phyloP scores from a whole-genome alignment of 768 basidiomycete genomes.

The Russula sp. region DNA sequence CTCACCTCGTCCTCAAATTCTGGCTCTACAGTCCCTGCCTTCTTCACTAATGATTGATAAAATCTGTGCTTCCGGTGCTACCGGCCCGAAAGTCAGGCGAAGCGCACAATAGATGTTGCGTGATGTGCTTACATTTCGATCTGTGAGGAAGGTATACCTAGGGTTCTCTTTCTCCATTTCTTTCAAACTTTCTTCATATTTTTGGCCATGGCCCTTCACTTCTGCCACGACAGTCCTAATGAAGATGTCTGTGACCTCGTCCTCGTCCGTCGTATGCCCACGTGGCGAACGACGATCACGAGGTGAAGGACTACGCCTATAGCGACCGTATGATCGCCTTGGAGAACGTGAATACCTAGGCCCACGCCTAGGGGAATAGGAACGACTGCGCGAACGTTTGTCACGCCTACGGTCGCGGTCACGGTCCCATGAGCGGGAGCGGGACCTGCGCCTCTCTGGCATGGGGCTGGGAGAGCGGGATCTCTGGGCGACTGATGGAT shows the following conservation, averaged over 20 bases:
- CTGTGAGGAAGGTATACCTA: conserved; percentile 71
- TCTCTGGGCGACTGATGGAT: conserved; percentile 14
- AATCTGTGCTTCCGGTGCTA: conserved; percentile 70
- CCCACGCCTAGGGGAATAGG: conserved; percentile 37
- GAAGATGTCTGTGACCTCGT: conserved; percentile 75
- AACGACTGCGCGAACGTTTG: conserved; percentile 31
- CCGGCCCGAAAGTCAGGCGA: conserved; percentile 1
- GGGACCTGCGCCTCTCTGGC: conserved; percentile 33
- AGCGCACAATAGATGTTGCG: conserved; percentile 27
- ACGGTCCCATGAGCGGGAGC: conserved; percentile 27
- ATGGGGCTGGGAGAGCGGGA: conserved; percentile 31
- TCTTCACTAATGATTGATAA: conserved; percentile 64
- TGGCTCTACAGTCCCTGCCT: conserved; percentile 46
- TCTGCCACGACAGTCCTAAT: conserved; percentile 83
- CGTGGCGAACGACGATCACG: conserved; percentile 35
- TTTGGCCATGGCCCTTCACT: conserved; percentile 71
- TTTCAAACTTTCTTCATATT: conserved; percentile 68
- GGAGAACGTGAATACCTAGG: conserved; percentile 38
- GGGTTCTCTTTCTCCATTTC: conserved; percentile 76
- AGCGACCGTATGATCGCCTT: conserved; percentile 31
- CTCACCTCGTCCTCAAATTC: conserved; percentile 78
- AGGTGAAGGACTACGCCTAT: conserved; percentile 43
- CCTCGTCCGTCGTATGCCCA: conserved; percentile 44
- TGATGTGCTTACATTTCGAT: conserved; percentile 13
- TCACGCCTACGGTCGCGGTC: conserved; percentile 31